Base-by-base conservation (phyloP, 176 grass and related monocot genomes). In the Musa beccarii region DNA sequence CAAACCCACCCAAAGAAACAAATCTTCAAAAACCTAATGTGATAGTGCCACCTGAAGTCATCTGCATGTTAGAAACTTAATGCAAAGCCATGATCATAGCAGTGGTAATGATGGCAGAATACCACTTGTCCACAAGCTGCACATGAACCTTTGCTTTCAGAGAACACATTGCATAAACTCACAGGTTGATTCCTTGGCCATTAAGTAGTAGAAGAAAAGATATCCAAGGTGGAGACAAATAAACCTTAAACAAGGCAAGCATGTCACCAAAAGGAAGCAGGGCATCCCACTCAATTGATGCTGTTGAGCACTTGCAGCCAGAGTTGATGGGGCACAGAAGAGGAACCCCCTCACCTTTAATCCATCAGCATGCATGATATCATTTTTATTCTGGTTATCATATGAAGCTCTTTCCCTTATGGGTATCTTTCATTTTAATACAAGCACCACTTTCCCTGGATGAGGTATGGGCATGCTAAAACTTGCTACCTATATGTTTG, bases 261-360 rank as follows among this genome's bases (percentile, higher is more conserved):
- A 61, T 75, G 73, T 59, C 73, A 59, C 9, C 10, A 5, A 28
- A 75, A 59, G 73, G 14, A 75, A 59, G 13, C 25, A 61, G 15
- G 16, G 54, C 13, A 19, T 8, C 73, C 26, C 73, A 75, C 28
- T 15, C 54, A 29, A 75, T 16, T 61, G 25, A 59, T 61, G 55
- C 15, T 75, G 54, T n/a, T 49, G 73, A 75, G 73, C 54, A 75
- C 73, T 75, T 51, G 66, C 20, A 66, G 11, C n/a, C 51, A 72
- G 19, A n/a, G 11, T 22, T 72, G 70, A 73, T 11, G 51, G 25
- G 25, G 12, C n/a, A 54, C 1, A 34, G 11, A 73, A 53, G 22
- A 17, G 51, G 52, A 16, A 15, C 14, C 54, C 52, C 52, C 49
- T 70, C 17, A 62, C 17, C 59, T 20, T 62, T 62, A 19, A 62